These are phyloP conservation scores for Zostera marina DNA, from an alignment of 116 monocot genomes.

Conservation along the genomic window DNA sequence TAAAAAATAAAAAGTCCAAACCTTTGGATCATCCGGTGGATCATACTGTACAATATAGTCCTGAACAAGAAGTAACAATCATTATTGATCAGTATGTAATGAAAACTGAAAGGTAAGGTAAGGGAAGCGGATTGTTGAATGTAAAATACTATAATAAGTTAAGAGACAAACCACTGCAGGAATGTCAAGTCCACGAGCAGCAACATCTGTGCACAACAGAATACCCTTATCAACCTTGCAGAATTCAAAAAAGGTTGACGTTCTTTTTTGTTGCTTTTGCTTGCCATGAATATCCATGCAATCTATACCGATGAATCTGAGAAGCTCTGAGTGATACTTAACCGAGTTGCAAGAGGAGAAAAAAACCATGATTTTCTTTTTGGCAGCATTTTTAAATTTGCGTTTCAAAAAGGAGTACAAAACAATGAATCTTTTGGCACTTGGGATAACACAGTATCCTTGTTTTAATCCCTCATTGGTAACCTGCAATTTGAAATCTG, in stretches of 20 bases:
- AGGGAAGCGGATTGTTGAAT: background rate
- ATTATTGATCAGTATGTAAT: background rate
- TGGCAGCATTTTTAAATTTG: conserved; percentile 21
- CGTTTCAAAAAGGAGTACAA: conserved; percentile 76
- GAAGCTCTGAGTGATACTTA: conserved; percentile 77
- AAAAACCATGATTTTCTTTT: conserved; percentile 92
- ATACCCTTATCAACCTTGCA: conserved; percentile 84
- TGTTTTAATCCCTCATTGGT: conserved; percentile 90
- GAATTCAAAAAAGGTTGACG: conserved; percentile 82
- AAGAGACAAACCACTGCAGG: conserved; percentile 67
- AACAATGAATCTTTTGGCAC: conserved; percentile 70
- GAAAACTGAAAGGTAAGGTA: too few species aligned
- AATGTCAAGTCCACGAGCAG: conserved; percentile 92
- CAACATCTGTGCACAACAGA: conserved; percentile 86
- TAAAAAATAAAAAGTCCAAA: conserved; percentile 2
- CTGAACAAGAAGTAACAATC: conserved; percentile 17
- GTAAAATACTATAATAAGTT: background rate
- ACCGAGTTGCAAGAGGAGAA: conserved; percentile 97
- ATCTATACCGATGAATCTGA: conserved; percentile 54
- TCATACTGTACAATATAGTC: conserved; percentile 97
- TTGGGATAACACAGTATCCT: conserved; percentile 75
- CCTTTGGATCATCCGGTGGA: conserved; percentile 99
- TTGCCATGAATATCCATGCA: conserved; percentile 91
- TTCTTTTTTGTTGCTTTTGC: conserved; percentile 92
- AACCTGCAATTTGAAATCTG: conserved; percentile 26